Percentiles rank a stretch among this genome's conserved stretches.
phyloP scores from a whole-genome alignment of 805 yeast genomes.

The Metschnikowia lochheadii region DNA sequence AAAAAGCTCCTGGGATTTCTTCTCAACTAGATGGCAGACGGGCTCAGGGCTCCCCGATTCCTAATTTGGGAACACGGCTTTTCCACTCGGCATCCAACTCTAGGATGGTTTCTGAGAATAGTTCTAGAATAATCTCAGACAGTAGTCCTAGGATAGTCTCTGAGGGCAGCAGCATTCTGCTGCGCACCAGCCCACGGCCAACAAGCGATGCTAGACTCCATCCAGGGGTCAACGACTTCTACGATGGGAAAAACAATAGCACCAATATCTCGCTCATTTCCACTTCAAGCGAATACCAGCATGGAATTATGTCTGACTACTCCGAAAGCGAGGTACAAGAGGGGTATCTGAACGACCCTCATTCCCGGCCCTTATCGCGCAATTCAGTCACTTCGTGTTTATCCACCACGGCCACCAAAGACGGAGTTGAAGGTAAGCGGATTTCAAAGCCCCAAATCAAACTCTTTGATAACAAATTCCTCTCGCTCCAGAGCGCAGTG shows the following conservation, averaged over 20 bases:
- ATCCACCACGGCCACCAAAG: constrained; percentile 73
- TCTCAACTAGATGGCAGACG: background rate
- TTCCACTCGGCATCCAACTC: background rate
- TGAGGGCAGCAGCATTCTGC: background rate
- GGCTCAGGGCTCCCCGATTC: background rate
- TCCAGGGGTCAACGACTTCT: background rate
- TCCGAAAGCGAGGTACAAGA: constrained; percentile 8
- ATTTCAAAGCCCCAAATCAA: constrained; percentile 35
- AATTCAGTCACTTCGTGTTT: constrained; percentile 61
- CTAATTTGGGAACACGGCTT: background rate
- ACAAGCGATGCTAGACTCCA: background rate
- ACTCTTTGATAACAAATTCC: background rate
- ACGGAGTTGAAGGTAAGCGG: constrained; percentile 62
- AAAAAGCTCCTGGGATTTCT: background rate
- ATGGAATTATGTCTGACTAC: constrained; percentile 6
- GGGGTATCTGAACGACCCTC: constrained; percentile 17
- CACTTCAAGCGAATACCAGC: constrained; percentile 25
- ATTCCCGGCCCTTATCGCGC: constrained; percentile 57
- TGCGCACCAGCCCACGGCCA: constrained; percentile 1
- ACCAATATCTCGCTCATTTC: constrained; percentile 27
- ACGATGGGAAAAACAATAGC: constrained; percentile 6
- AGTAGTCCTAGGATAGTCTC: background rate
- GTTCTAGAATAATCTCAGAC: no score
- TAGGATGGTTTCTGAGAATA: background rate
- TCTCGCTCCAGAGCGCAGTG: background rate